Evolutionary conservation across 768 basidiomycete genomes (phyloP).

Genomic region (Phylloporus sp.): DNA sequence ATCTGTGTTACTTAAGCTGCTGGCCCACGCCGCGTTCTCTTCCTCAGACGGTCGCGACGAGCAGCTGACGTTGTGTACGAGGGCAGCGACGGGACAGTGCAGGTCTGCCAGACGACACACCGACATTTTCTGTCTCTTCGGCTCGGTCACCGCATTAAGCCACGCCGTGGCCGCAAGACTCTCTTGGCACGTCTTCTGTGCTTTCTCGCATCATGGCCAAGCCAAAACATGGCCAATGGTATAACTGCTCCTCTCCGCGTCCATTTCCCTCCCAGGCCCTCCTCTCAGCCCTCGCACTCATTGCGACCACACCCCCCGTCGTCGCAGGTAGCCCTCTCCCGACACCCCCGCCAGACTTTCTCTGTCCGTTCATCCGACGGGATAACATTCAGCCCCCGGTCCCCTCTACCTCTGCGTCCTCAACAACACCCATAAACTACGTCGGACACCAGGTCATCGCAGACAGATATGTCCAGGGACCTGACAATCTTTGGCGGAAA

Average conservation of each 20-base stretch:
- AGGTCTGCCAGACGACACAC: neutral
- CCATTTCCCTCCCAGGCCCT: conserved; percentile 45
- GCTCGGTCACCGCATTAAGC: conserved; percentile 24
- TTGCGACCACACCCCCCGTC: conserved; percentile 45
- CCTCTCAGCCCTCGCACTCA: conserved; percentile 54
- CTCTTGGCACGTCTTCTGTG: conserved; percentile 36
- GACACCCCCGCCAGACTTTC: conserved; percentile 49
- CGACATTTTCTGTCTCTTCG: neutral
- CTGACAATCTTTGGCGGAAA: conserved; percentile 58
- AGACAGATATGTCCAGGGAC: conserved; percentile 48
- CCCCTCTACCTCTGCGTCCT: conserved; percentile 9
- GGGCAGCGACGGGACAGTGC: neutral
- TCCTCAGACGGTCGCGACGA: conserved; percentile 5
- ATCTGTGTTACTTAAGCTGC: conserved; percentile 27
- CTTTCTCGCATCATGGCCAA: conserved; percentile 48
- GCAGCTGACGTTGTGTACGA: conserved; percentile 6
- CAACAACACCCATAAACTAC: conserved; percentile 4
- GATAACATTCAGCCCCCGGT: conserved; percentile 4
- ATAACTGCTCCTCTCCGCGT: conserved; percentile 18
- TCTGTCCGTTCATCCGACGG: conserved; percentile 49
- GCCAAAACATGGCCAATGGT: conserved; percentile 40
- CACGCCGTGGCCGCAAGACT: conserved; percentile 34
- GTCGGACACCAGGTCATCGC: conserved; percentile 35
- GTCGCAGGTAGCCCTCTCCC: conserved; percentile 38
- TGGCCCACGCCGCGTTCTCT: conserved; percentile 11